Percentiles rank a stretch among this genome's conserved stretches.
These are phyloP conservation scores for Calonectria henricotiae DNA, from an alignment of 2,329 filamentous ascomycete genomes.

Conservation along the genomic window DNA sequence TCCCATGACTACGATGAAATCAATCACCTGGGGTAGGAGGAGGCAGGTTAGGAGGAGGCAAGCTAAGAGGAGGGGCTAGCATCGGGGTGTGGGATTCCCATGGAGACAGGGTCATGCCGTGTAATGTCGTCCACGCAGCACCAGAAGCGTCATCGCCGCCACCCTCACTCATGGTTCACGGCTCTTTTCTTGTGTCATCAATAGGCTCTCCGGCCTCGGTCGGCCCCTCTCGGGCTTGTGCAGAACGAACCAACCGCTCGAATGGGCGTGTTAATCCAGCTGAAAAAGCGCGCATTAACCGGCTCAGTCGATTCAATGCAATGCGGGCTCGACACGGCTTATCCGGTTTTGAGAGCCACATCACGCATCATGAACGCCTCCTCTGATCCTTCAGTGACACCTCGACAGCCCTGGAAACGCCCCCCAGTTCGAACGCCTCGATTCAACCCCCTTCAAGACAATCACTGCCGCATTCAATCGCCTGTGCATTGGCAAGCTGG, in stretches of 20 bases:
- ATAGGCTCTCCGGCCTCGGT: background rate
- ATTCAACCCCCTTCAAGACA: constrained; percentile 14
- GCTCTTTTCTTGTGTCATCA: too few relatives aligned
- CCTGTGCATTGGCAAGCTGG: background rate
- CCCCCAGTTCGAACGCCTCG: constrained; percentile 7
- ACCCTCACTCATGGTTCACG: background rate
- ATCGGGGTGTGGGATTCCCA: constrained; percentile 2
- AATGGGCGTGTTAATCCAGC: constrained; percentile 11
- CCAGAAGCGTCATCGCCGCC: background rate
- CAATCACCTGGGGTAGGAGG: background rate
- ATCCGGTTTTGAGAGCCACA: constrained; percentile 9
- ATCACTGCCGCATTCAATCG: constrained; percentile 30
- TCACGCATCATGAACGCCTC: constrained; percentile 21
- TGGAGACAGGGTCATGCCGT: constrained; percentile 16
- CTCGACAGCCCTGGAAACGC: constrained; percentile 2
- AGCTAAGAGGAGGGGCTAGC: background rate
- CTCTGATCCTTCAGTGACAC: constrained; percentile 18
- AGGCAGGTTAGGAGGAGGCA: too few relatives aligned
- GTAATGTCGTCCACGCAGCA: constrained; percentile 13
- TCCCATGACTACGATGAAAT: background rate
- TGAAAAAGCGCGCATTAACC: constrained; percentile 20
- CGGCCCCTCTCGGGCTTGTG: background rate
- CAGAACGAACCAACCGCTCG: background rate
- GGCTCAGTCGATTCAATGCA: constrained; percentile 18
- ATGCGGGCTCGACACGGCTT: constrained; percentile 15